phyloP scores from a whole-genome alignment of 495 filamentous ascomycete species.

The Neurospora sp. region DNA sequence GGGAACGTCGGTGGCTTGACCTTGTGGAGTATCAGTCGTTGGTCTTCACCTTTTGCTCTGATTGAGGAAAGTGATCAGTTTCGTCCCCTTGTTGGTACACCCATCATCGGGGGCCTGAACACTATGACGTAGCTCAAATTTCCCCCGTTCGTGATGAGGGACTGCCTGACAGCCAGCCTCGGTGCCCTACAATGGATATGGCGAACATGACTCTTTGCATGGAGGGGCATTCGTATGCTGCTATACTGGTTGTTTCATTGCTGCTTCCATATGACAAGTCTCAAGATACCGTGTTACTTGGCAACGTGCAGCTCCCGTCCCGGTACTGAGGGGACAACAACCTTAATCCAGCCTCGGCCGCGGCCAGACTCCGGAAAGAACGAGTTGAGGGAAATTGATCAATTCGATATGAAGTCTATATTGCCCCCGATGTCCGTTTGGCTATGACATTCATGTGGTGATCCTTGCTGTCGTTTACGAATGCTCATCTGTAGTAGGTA shows the following conservation, averaged over 20 bases:
- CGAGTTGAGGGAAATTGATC: conserved; percentile 1
- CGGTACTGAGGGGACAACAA: not conserved
- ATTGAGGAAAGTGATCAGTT: not conserved
- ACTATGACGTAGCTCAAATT: not conserved
- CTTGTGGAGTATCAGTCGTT: not conserved
- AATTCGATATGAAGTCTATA: not conserved
- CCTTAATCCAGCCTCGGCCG: not conserved
- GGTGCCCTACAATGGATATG: not conserved
- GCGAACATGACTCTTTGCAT: not conserved
- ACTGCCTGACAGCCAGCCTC: not conserved
- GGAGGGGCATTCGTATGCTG: not conserved
- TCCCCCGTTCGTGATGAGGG: not conserved
- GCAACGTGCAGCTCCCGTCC: not conserved
- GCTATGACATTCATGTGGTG: not conserved
- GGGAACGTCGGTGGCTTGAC: not conserved
- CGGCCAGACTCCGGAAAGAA: conserved; percentile 1
- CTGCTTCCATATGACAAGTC: not conserved
- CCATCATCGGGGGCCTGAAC: not conserved
- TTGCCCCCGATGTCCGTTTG: not conserved
- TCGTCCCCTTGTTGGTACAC: not conserved
- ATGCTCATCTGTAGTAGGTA: not conserved
- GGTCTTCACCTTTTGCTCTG: not conserved
- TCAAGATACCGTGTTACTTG: not conserved
- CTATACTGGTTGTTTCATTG: not conserved
- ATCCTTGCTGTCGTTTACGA: not conserved